Percentiles rank a stretch among this genome's conserved stretches.
Evolutionary conservation across 139 green algal species (phyloP).

Genomic region (Tetraselmis striata): DNA sequence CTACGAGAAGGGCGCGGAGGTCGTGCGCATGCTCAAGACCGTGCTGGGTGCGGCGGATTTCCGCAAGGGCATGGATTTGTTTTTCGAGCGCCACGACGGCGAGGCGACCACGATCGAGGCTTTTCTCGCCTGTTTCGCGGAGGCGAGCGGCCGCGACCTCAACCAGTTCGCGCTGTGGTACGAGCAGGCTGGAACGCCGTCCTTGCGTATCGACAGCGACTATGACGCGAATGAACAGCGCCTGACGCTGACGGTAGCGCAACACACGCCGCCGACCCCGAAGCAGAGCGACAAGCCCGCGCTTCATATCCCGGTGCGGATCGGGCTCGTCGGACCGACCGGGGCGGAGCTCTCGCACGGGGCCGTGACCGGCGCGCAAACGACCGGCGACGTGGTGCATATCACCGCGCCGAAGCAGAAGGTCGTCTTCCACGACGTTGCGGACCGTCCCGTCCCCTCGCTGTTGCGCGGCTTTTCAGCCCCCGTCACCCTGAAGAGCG

Average conservation of each 20-base stretch:
- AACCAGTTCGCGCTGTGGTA: slow-evolving; percentile 50
- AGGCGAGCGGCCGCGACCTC: slow-evolving; percentile 87
- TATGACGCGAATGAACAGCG: slow-evolving; percentile 73
- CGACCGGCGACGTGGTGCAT: too few species aligned
- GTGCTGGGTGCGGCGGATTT: slow-evolving; percentile 92
- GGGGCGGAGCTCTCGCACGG: too few species aligned
- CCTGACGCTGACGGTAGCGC: slow-evolving; percentile 72
- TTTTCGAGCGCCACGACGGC: slow-evolving; percentile 95
- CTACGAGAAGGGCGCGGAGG: slow-evolving; percentile 74
- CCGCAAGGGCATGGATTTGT: slow-evolving; percentile 94
- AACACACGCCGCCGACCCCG: slow-evolving; percentile 41
- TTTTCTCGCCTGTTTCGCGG: slow-evolving; percentile 92
- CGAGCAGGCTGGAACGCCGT: slow-evolving; percentile 73
- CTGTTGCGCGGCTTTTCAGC: slow-evolving; percentile 91
- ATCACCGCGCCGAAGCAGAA: too few species aligned
- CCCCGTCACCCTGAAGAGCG: slow-evolving; percentile 47
- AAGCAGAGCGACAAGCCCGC: too few species aligned
- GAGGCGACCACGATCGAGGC: slow-evolving; percentile 95
- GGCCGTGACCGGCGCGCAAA: too few species aligned
- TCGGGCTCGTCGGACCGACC: slow-evolving; percentile 50
- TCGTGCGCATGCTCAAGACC: slow-evolving; percentile 86
- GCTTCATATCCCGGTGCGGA: too few species aligned
- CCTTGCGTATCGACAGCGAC: slow-evolving; percentile 47
- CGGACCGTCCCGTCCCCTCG: slow-evolving; percentile 63
- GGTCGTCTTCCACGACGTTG: slow-evolving; percentile 55